Evolutionary conservation across 352 stramenopile species (phyloP).

Genomic region (Thraustochytrium striatum): DNA sequence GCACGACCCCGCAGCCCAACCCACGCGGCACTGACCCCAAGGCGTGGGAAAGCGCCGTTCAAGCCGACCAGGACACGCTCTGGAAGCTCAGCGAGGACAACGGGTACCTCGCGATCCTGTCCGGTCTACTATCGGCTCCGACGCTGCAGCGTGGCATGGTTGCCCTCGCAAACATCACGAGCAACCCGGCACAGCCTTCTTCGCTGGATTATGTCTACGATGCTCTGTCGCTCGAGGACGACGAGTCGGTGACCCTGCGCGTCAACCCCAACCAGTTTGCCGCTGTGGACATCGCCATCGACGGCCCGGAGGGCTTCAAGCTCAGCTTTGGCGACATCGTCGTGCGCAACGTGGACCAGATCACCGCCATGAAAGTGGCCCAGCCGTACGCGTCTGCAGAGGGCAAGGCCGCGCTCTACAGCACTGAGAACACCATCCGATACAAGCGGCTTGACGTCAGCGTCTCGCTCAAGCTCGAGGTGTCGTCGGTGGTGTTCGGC

Average conservation of each 20-base stretch:
- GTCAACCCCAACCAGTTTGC: background rate
- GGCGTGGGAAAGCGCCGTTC: background rate
- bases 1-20: constrained; percentile 6
- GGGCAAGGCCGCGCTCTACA: background rate
- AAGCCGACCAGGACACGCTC: background rate
- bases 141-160: background rate
- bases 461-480: background rate
- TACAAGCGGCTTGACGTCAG: background rate
- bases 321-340: background rate
- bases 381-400: background rate
- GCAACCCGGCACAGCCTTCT: background rate
- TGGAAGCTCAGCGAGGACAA: background rate
- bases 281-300: background rate
- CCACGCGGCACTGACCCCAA: background rate
- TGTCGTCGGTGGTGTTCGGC: background rate
- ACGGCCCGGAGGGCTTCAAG: background rate
- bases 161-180: background rate
- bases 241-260: background rate
- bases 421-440: background rate
- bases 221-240: background rate
- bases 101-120: constrained; percentile 2
- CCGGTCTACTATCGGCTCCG: background rate
- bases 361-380: background rate
- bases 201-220: constrained; percentile 1
- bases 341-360: background rate